These are phyloP conservation scores for Elongisporangium undulatum DNA, from an alignment of 352 stramenopile species.

Conservation along the genomic window DNA sequence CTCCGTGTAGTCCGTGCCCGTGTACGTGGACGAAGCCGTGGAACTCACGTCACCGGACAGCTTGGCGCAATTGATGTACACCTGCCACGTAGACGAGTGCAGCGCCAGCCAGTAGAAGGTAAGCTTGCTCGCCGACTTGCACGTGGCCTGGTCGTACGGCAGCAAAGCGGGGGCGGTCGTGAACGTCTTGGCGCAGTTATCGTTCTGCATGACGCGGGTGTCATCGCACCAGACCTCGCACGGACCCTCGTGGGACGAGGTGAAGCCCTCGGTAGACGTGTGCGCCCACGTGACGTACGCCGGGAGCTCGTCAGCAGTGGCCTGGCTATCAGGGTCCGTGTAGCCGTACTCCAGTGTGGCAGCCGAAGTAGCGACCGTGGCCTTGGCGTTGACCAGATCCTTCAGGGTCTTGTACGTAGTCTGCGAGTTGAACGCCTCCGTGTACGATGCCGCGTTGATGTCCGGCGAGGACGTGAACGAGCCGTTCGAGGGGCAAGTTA, in stretches of 20 bases:
- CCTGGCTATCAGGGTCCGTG: conserved; percentile 14
- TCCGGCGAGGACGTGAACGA: conserved; percentile 25
- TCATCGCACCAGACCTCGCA: conserved; percentile 39
- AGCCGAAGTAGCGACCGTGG: conserved; percentile 15
- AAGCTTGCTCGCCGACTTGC: conserved; percentile 17
- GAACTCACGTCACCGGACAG: conserved; percentile 10
- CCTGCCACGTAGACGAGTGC: conserved; percentile 30
- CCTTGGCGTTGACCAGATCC: conserved; percentile 31
- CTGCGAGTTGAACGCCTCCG: conserved; percentile 21
- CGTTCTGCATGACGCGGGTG: conserved; percentile 27
- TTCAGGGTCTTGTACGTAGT: conserved; percentile 34
- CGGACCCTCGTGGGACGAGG: conserved; percentile 10
- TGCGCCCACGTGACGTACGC: conserved; percentile 22
- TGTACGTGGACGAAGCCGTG: conserved; percentile 9
- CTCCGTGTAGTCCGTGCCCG: conserved; percentile 1
- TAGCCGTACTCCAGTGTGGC: conserved; percentile 19
- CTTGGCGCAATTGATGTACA: conserved; percentile 29
- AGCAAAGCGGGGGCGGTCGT: conserved; percentile 14
- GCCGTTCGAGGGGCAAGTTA: conserved; percentile 11
- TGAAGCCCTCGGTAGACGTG: conserved; percentile 18
- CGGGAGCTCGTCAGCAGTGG: conserved; percentile 11
- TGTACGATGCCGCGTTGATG: conserved; percentile 29
- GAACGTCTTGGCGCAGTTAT: conserved; percentile 32
- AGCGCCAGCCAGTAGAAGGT: conserved; percentile 41
- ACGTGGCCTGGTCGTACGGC: conserved; percentile 18